Evolutionary conservation across 2,329 filamentous ascomycete species (phyloP), one percentile per base, ranked within the genome.

Genomic region (Cryphonectria japonica): DNA sequence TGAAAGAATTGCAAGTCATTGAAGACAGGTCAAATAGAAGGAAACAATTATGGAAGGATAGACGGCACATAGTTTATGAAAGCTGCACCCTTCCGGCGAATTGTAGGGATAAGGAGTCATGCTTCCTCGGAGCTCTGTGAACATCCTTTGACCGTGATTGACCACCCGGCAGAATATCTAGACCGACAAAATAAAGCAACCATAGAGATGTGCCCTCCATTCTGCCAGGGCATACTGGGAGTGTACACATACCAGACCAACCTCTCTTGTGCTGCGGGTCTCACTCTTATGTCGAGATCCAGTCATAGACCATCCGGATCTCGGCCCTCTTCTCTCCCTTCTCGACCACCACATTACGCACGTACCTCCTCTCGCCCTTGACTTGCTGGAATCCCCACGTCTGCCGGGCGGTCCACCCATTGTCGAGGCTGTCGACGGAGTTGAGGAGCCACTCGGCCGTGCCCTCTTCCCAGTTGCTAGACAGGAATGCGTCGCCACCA

Each of bases 351-450:
- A 89, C 79, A 74, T 88, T 86, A 68, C 88, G 80, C 66, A 81
- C 82, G 75, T 90, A 84, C 73, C 84, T 80, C 73, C 88, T 79
- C 82, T 85, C 81, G 16, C 85, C 87, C 9, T 86, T 79, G 11
- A 89, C 77, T 37, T 76, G 74, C 83, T 89, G 83, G 78, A 90
- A 90, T 0, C 88, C 88, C 88, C 88, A 90, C 73, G 87, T 79
- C 85, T 90, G 88, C 16, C 78, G 80, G 8, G 86, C 88, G 32
- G 81, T 82, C 88, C 88, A 90, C 13, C 84, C 87, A 43, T 78
- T 81, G 71, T 85, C 84, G 60, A 82, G 71, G 77, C 82, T 88
- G 79, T 84, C 81, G 65, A 94, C 87, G 59, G 86, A 82, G 75
- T 89, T 93, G 75, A 91, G 87, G 75, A 97, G 79, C 82, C 86